A percentile compares a stretch with the other conserved stretches of the same genome.
These are phyloP conservation scores for Rutstroemia sp. DNA, from an alignment of 2,329 filamentous ascomycete species.

Conservation along the genomic window DNA sequence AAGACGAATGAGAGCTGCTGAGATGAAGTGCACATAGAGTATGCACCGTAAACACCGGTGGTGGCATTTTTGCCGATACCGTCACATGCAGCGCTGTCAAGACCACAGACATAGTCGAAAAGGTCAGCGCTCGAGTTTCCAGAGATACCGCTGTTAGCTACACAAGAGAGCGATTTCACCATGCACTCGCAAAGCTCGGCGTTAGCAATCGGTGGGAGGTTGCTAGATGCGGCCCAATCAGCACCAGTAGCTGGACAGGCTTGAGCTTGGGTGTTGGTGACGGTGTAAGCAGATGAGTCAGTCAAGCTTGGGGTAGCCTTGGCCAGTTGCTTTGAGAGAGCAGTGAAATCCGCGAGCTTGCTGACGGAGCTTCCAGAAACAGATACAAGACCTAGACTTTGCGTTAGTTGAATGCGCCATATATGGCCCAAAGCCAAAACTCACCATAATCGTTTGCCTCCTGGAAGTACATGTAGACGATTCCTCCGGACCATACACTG, in stretches of 20 bases:
- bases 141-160: slow-evolving; percentile 50
- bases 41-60: slow-evolving; percentile 65
- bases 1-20: slow-evolving; percentile 69
- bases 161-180: slow-evolving; percentile 65
- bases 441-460: slow-evolving; percentile 81
- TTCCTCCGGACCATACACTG: slow-evolving; percentile 84
- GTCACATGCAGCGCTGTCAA: slow-evolving; percentile 47
- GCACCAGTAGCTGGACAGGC: slow-evolving; percentile 61
- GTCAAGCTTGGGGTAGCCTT: slow-evolving; percentile 60
- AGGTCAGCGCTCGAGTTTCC: slow-evolving; percentile 55
- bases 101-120: slow-evolving; percentile 68
- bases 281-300: slow-evolving; percentile 59
- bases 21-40: slow-evolving; percentile 65
- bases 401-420: slow-evolving; percentile 17
- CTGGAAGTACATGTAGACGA: slow-evolving; percentile 98
- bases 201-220: slow-evolving; percentile 79
- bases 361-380: slow-evolving; percentile 51
- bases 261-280: slow-evolving; percentile 60
- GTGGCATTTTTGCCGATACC: slow-evolving; percentile 63
- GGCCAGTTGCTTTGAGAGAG: slow-evolving; percentile 62
- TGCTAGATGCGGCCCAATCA: slow-evolving; percentile 62
- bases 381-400: slow-evolving; percentile 54
- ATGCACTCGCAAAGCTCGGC: slow-evolving; percentile 78
- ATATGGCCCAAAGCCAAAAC: slow-evolving; percentile 16
- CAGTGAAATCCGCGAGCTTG: slow-evolving; percentile 67